Conservation (phyloP, 805 yeast species). For the Pichia manshurica region DNA sequence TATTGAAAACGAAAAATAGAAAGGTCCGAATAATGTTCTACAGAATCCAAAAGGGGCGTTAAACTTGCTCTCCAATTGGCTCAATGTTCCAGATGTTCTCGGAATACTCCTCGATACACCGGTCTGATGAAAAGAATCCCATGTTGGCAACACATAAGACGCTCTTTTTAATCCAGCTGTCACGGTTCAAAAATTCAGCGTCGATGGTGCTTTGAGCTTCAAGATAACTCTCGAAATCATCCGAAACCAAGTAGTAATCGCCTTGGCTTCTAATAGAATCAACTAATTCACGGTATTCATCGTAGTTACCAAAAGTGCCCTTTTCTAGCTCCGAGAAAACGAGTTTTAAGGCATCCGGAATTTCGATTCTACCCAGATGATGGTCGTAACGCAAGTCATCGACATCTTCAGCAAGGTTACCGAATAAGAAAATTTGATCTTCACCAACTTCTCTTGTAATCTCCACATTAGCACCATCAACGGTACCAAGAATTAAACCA, state of each 20-base stretch:
- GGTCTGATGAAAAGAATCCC: constrained; percentile 88
- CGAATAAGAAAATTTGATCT: constrained; percentile 86
- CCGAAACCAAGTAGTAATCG: constrained; percentile 81
- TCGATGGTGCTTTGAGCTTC: constrained; percentile 78
- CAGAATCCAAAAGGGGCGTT: too few species aligned
- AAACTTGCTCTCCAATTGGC: constrained; percentile 38
- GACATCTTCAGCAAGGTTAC: constrained; percentile 84
- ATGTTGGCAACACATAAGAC: constrained; percentile 80
- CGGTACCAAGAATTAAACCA: constrained; percentile 91
- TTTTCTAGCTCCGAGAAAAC: constrained; percentile 65
- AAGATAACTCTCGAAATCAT: constrained; percentile 82
- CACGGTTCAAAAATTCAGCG: constrained; percentile 54
- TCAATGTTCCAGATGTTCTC: constrained; percentile 91
- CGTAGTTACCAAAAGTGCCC: constrained; percentile 65
- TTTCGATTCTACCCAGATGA: constrained; percentile 48
- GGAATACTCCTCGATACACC: constrained; percentile 89
- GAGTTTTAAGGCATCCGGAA: constrained; percentile 53
- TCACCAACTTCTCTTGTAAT: constrained; percentile 91
- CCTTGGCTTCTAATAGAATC: constrained; percentile 70
- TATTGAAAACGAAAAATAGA: too few species aligned
- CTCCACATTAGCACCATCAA: constrained; percentile 95
- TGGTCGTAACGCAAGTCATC: constrained; percentile 79
- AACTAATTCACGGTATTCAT: constrained; percentile 60
- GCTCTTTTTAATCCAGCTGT: constrained; percentile 71
- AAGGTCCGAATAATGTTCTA: too few species aligned